Percentiles rank a stretch among this genome's conserved stretches.
phyloP scores from a whole-genome alignment of 345 rosid genomes.

The Dimocarpus longan region DNA sequence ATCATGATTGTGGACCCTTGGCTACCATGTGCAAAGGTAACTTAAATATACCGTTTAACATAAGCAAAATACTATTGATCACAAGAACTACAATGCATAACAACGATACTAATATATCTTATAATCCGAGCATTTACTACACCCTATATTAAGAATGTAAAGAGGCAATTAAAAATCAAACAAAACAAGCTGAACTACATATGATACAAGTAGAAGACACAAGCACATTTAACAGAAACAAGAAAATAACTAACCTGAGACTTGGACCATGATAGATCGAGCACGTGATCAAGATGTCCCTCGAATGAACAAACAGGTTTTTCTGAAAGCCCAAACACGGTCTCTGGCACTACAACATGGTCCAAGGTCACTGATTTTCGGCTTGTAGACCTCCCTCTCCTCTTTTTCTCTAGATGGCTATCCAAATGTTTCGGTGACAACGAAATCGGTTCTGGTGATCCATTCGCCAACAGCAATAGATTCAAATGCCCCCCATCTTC shows the following conservation, averaged over 20 bases:
- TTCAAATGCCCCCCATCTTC: constrained; percentile 67
- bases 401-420: constrained; percentile 58
- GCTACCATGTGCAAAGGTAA: background rate
- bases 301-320: constrained; percentile 87
- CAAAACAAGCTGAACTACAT: background rate
- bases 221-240: background rate
- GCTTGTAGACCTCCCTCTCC: constrained; percentile 74
- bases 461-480: constrained; percentile 58
- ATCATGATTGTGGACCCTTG: background rate
- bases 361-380: constrained; percentile 86
- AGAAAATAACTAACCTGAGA: constrained; percentile 67
- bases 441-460: constrained; percentile 74
- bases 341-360: constrained; percentile 64
- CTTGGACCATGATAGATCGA: constrained; percentile 98
- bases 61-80: background rate
- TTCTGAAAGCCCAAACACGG: constrained; percentile 79
- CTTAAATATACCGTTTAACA: background rate
- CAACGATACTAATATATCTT: background rate
- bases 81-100: constrained; percentile 3
- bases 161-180: background rate
- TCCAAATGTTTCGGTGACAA: constrained; percentile 55
- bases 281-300: constrained; percentile 87
- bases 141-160: background rate
- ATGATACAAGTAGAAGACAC: background rate
- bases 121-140: background rate